Percentiles rank a stretch among this genome's conserved stretches.
phyloP scores from a whole-genome alignment of 2,329 filamentous ascomycete species.

The Pyricularia pennisetigena region DNA sequence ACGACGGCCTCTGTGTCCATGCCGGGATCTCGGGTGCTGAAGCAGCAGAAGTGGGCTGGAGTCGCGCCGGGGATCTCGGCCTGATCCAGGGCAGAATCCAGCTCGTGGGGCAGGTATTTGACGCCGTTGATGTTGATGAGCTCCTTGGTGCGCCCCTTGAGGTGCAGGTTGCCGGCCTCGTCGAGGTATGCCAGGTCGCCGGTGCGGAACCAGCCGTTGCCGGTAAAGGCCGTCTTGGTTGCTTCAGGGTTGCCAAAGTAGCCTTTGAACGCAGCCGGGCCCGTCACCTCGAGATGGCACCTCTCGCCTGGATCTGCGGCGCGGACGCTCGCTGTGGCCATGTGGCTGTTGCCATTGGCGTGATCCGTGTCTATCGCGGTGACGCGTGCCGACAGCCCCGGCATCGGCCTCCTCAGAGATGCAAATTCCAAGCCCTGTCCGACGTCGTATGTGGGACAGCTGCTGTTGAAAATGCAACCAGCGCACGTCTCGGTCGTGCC shows the following conservation, averaged over 20 bases:
- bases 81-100: constrained; percentile 28
- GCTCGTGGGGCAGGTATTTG: constrained; percentile 64
- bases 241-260: constrained; percentile 89
- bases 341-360: background rate
- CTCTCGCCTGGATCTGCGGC: constrained; percentile 15
- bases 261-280: constrained; percentile 60
- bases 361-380: constrained; percentile 8
- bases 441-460: constrained; percentile 30
- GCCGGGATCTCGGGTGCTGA: constrained; percentile 4
- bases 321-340: constrained; percentile 2
- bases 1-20: constrained; percentile 26
- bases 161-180: constrained; percentile 49
- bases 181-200: constrained; percentile 93
- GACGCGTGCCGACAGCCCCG: constrained; percentile 28
- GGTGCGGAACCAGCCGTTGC: constrained; percentile 94
- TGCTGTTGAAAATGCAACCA: constrained; percentile 30
- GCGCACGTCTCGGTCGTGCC: constrained; percentile 46
- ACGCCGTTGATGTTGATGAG: constrained; percentile 85
- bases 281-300: constrained; percentile 53
- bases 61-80: constrained; percentile 15
- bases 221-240: constrained; percentile 65
- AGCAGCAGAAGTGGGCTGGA: constrained; percentile 7
- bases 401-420: constrained; percentile 26
- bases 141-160: constrained; percentile 30
- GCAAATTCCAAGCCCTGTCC: constrained; percentile 18